Evolutionary conservation across 2,329 filamentous ascomycete species (phyloP).

Genomic region (Simplicillium aogashimaense): DNA sequence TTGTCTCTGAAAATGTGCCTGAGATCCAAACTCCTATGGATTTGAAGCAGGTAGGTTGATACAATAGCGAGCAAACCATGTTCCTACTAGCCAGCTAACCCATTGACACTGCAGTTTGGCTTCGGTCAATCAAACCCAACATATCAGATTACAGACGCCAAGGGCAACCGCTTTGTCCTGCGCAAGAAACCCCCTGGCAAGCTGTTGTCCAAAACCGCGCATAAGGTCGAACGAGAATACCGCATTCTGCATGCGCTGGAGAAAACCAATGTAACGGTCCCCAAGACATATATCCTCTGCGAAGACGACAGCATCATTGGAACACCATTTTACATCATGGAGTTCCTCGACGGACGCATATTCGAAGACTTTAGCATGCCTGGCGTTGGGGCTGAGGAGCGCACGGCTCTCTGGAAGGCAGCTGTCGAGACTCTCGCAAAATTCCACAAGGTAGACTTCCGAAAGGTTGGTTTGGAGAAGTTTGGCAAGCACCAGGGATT

Average conservation of each 20-base stretch:
- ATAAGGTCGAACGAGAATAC: constrained; percentile 94
- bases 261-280: constrained; percentile 73
- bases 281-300: constrained; percentile 74
- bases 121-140: constrained; percentile 98
- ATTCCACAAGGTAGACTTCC: constrained; percentile 67
- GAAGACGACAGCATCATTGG: constrained; percentile 73
- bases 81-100: neutral
- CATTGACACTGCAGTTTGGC: constrained; percentile 59
- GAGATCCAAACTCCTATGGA: constrained; percentile 74
- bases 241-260: constrained; percentile 78
- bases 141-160: constrained; percentile 72
- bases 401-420: constrained; percentile 74
- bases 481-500: constrained; percentile 72
- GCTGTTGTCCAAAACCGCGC: constrained; percentile 85
- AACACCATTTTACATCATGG: constrained; percentile 96
- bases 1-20: constrained; percentile 69
- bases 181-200: constrained; percentile 97
- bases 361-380: constrained; percentile 83
- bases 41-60: constrained; percentile 66
- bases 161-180: constrained; percentile 69
- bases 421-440: constrained; percentile 76
- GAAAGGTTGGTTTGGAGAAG: constrained; percentile 53
- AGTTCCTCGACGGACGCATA: constrained; percentile 87
- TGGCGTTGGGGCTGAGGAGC: constrained; percentile 55
- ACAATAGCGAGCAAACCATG: constrained; percentile 2